These are phyloP conservation scores for Leishmania mexicana DNA, from an alignment of 208 protist species.

Conservation along the genomic window DNA sequence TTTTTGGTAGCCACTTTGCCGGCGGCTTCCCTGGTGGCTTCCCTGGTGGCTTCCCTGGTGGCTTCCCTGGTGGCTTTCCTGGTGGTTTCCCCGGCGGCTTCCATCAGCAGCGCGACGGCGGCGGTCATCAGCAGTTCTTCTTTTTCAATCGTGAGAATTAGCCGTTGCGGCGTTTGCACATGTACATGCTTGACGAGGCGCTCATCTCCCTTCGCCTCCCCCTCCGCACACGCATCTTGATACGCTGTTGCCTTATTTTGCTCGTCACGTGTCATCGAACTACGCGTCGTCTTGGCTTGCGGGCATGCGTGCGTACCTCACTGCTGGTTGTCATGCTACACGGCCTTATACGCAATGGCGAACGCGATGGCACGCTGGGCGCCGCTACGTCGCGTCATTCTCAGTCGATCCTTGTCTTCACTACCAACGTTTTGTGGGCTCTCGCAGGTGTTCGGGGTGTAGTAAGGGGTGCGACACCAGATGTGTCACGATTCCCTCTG, in stretches of 20 bases:
- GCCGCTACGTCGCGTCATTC: not conserved
- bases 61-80: not conserved
- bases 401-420: not conserved
- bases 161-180: not conserved
- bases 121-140: conserved; percentile 50
- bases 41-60: conserved; percentile 3
- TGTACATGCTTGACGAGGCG: not conserved
- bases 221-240: not conserved
- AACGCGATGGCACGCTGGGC: not conserved
- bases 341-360: not conserved
- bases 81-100: conserved; percentile 20
- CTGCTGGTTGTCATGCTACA: not conserved
- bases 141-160: conserved; percentile 29
- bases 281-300: not conserved
- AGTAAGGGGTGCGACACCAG: not conserved
- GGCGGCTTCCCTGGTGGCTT: conserved; percentile 40
- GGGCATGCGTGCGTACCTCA: not conserved
- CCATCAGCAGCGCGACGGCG: conserved; percentile 29
- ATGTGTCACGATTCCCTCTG: not conserved
- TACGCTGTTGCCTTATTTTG: not conserved
- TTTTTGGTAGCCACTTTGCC: conserved; percentile 33
- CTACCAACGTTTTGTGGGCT: not conserved
- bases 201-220: not conserved
- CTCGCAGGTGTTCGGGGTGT: not conserved
- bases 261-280: not conserved